Conservation (phyloP, 2,329 filamentous ascomycete genomes). For the Colletotrichum godetiae region DNA sequence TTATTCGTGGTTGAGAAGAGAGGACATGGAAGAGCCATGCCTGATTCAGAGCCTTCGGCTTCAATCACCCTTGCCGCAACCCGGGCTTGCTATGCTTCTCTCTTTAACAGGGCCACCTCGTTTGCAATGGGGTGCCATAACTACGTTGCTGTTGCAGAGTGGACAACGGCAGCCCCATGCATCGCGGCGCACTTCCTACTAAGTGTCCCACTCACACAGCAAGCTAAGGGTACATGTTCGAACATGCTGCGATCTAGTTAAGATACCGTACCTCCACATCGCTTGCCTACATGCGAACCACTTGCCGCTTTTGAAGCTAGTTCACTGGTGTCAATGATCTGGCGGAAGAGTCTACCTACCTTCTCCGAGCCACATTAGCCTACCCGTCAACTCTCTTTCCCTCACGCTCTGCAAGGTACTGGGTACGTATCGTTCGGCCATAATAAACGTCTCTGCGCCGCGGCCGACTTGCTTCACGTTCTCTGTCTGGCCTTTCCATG, state of each 20-base stretch:
- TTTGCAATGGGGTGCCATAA: background rate
- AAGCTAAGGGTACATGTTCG: background rate
- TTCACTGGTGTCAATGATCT: slow-evolving; percentile 10
- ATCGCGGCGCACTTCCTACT: background rate
- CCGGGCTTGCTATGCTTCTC: background rate
- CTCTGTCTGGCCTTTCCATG: background rate
- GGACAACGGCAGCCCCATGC: background rate
- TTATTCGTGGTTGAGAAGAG: background rate
- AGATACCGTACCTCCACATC: background rate
- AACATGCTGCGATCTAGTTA: background rate
- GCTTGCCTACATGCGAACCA: slow-evolving; percentile 13
- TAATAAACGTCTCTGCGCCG: background rate
- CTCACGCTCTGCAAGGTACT: slow-evolving; percentile 28
- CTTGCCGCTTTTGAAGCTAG: slow-evolving; percentile 23
- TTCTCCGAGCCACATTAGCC: slow-evolving; percentile 34
- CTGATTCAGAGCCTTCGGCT: no score
- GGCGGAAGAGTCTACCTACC: slow-evolving; percentile 25
- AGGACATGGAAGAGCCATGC: background rate
- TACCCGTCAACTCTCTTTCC: slow-evolving; percentile 29
- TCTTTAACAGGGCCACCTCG: background rate
- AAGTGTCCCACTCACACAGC: background rate
- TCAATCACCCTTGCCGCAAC: background rate
- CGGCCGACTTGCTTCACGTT: background rate
- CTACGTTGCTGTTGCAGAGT: background rate
- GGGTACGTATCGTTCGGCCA: slow-evolving; percentile 1